These are phyloP conservation scores for Phytophthora meadii DNA, from an alignment of 352 stramenopile species.

Conservation along the genomic window DNA sequence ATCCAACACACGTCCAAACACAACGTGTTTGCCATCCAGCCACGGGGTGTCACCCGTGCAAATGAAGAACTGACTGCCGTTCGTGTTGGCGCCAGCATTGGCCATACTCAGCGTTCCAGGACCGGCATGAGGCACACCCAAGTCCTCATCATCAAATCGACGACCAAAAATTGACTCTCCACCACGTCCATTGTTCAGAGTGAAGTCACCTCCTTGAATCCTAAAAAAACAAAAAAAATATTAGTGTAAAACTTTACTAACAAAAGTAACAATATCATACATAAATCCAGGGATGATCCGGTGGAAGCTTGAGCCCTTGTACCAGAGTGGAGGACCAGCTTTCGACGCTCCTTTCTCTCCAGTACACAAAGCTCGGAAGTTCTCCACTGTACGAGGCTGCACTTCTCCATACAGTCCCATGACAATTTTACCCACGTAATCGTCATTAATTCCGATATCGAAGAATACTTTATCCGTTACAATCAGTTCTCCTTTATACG, in stretches of 20 bases:
- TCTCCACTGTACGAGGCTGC: conserved; percentile 81
- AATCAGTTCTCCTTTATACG: conserved; percentile 61
- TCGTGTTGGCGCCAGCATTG: conserved; percentile 90
- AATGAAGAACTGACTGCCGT: conserved; percentile 97
- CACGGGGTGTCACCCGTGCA: conserved; percentile 95
- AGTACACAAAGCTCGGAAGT: conserved; percentile 84
- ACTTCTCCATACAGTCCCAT: conserved; percentile 81
- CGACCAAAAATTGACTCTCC: conserved; percentile 96
- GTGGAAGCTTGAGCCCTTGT: conserved; percentile 95
- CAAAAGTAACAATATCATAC: conserved; percentile 48
- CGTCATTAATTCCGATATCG: conserved; percentile 96
- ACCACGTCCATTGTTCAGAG: conserved; percentile 91
- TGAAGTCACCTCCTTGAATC: conserved; percentile 96
- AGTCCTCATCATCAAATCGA: conserved; percentile 93
- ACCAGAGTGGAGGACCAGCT: conserved; percentile 95
- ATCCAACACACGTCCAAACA: conserved; percentile 93
- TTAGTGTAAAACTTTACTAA: conserved; percentile 1
- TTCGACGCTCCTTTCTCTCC: conserved; percentile 76
- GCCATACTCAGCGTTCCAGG: conserved; percentile 89
- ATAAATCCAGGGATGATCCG: conserved; percentile 97
- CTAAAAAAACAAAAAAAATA: conserved; percentile 38
- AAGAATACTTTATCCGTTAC: conserved; percentile 95
- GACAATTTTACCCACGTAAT: conserved; percentile 87
- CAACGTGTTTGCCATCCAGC: conserved; percentile 97
- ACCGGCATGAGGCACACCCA: conserved; percentile 72